A percentile compares a stretch with the other conserved stretches of the same genome.
These are phyloP conservation scores for Pseudoturritis turrita DNA, from an alignment of 345 rosid genomes.

Conservation along the genomic window DNA sequence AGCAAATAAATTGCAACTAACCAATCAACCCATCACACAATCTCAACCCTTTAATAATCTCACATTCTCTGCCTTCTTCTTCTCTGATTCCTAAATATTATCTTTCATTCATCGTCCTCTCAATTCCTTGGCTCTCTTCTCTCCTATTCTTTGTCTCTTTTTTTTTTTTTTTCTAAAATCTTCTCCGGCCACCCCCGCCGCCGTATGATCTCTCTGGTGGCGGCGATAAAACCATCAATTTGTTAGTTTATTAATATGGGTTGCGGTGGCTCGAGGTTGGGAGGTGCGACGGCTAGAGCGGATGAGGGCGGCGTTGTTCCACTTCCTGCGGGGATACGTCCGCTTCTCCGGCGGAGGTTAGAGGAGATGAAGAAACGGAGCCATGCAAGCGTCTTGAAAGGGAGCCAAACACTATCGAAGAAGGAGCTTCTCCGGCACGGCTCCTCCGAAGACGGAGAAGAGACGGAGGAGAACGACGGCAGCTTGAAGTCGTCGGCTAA, in stretches of 20 bases:
- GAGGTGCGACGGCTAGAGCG: background rate
- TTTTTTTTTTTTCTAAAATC: background rate
- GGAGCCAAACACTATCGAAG: constrained; percentile 28
- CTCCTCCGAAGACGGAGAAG: constrained; percentile 22
- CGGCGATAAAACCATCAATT: background rate
- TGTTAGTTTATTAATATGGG: constrained; percentile 24
- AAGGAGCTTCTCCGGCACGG: constrained; percentile 30
- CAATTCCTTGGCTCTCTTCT: constrained; percentile 4
- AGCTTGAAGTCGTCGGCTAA: constrained; percentile 23
- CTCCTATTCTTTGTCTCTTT: background rate
- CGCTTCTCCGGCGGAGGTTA: constrained; percentile 29
- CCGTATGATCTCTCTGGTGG: constrained; percentile 16
- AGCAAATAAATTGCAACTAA: constrained; percentile 17
- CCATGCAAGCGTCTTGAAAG: constrained; percentile 30
- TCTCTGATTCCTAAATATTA: constrained; percentile 6
- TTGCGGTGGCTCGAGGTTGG: constrained; percentile 27
- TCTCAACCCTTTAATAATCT: constrained; percentile 24
- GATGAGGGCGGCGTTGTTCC: constrained; percentile 17
- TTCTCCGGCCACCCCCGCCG: constrained; percentile 1
- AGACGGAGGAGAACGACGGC: constrained; percentile 11
- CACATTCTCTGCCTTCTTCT: background rate
- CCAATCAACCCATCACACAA: constrained; percentile 15
- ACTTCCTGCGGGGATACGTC: constrained; percentile 28
- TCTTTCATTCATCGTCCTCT: background rate
- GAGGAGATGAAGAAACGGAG: constrained; percentile 35